Base-by-base conservation (phyloP, 441 rosid genomes). In the Populus hybrid region DNA sequence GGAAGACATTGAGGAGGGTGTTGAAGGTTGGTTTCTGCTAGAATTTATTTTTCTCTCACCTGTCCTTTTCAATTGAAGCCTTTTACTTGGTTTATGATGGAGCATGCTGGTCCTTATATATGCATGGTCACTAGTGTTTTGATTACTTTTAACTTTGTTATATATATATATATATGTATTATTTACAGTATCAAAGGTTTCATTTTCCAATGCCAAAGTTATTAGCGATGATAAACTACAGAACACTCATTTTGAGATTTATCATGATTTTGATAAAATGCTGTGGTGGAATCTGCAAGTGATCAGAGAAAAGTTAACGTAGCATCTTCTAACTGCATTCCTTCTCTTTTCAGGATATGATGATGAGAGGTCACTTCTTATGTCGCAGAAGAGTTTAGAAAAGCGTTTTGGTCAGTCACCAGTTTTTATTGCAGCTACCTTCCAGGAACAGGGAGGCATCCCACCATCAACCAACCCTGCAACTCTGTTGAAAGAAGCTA, bases 351-450 rank as follows among this genome's bases (percentile, higher is more conserved):
- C 87, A 95, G 99, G 97, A 76, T 95, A 95, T 87, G 99, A 95
- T 80, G 98, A 93, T 69, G 98, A 95, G 86, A 91, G 96, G 83
- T 90, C 98, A 64, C 95, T 93, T 79, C 90, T 91, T n/a, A 91
- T 95, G 98, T 90, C 98, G 75, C 99, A 95, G 84, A 95, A 88
- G 90, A 91, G 97, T 78, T 81, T 95, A 71, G 99, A 95, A 84
- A 95, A 95, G 91, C 95, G 99, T 78, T 95, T 95, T 71, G 99
- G 99, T 83, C 99, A 95, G 81, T 95, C 99, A 2, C 96, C 99
- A 0, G 99, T 95, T 71, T 93, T 95, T 77, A 93, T 95, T 85
- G 93, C 99, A 0, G 99, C 99, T 61, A 95, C 99, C 69, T 93
- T 93, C 85, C 91, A 91, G 99, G 98, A 95, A 79, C 95, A 87